Evolutionary conservation across 2,329 filamentous ascomycete species (phyloP).

Genomic region (Diaporthe batatas): DNA sequence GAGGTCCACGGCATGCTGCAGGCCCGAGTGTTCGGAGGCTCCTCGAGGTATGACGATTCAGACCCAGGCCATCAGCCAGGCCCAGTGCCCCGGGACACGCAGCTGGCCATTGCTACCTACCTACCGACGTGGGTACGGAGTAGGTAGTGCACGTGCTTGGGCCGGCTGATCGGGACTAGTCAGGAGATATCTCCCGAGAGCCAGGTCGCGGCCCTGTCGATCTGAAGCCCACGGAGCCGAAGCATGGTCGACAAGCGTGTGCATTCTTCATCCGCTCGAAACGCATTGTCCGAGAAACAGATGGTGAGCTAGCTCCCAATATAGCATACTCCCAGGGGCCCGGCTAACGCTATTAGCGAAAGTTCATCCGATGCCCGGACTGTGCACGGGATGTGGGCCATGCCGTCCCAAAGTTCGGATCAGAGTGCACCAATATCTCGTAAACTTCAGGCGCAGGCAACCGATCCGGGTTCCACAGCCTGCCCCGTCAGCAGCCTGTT

Average conservation of each 20-base stretch:
- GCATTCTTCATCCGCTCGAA: slow-evolving; percentile 8
- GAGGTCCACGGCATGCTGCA: not conserved
- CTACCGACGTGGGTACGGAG: too few species aligned
- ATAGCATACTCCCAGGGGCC: slow-evolving; percentile 1
- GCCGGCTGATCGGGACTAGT: slow-evolving; percentile 15
- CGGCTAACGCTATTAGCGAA: not conserved
- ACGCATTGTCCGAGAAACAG: slow-evolving; percentile 16
- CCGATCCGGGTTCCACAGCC: slow-evolving; percentile 1
- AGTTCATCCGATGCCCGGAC: slow-evolving; percentile 17
- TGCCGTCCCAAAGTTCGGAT: slow-evolving; percentile 23
- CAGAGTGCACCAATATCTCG: slow-evolving; percentile 30
- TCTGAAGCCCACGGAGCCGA: slow-evolving; percentile 12
- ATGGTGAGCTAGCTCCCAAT: not conserved
- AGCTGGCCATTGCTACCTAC: not conserved
- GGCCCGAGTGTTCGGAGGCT: slow-evolving; percentile 9
- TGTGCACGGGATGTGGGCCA: slow-evolving; percentile 9
- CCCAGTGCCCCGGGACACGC: slow-evolving; percentile 9
- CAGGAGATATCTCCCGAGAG: slow-evolving; percentile 3
- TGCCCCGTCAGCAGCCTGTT: not conserved
- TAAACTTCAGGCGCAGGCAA: slow-evolving; percentile 6
- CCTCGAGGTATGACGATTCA: slow-evolving; percentile 9
- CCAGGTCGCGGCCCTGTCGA: not conserved
- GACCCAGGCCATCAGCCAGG: not conserved
- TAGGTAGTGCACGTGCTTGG: slow-evolving; percentile 3
- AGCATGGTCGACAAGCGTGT: not conserved